These are phyloP conservation scores for Coniferiporia weirii DNA, from an alignment of 1,284 basidiomycete genomes.

Conservation along the genomic window DNA sequence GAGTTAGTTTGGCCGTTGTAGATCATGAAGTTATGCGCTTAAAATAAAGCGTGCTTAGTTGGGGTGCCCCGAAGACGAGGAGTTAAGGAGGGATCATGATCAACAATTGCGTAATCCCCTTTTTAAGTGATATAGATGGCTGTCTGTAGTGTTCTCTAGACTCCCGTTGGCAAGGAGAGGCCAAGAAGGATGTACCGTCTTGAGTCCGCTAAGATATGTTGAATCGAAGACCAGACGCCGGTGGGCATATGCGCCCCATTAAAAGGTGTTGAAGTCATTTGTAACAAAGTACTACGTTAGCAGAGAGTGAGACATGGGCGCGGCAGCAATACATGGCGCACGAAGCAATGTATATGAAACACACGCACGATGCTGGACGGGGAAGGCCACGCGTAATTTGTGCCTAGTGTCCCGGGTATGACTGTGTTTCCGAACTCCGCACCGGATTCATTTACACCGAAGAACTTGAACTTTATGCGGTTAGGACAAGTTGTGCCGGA, in stretches of 20 bases:
- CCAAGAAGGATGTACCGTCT: conserved; percentile 31
- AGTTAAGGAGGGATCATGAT: conserved; percentile 36
- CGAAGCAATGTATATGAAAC: background rate
- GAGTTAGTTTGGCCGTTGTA: conserved; percentile 48
- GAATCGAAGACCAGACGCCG: conserved; percentile 41
- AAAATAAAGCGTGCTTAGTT: conserved; percentile 12
- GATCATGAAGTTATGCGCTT: conserved; percentile 57
- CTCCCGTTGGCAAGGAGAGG: background rate
- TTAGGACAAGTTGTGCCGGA: conserved; percentile 20
- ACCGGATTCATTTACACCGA: conserved; percentile 59
- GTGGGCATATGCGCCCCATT: conserved; percentile 49
- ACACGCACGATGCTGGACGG: conserved; percentile 36
- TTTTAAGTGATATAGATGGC: conserved; percentile 57
- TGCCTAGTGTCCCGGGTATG: conserved; percentile 45
- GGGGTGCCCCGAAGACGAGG: background rate
- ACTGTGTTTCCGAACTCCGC: conserved; percentile 47
- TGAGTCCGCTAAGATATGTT: conserved; percentile 48
- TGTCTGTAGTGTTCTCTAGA: conserved; percentile 27
- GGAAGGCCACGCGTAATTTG: conserved; percentile 45
- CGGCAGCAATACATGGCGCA: background rate
- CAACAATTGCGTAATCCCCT: conserved; percentile 51
- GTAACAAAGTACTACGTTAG: conserved; percentile 42
- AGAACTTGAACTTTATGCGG: conserved; percentile 54
- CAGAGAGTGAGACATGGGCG: background rate
- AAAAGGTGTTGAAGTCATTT: conserved; percentile 57